phyloP scores from a whole-genome alignment of 208 protist species.

The Polymyxa betae region DNA sequence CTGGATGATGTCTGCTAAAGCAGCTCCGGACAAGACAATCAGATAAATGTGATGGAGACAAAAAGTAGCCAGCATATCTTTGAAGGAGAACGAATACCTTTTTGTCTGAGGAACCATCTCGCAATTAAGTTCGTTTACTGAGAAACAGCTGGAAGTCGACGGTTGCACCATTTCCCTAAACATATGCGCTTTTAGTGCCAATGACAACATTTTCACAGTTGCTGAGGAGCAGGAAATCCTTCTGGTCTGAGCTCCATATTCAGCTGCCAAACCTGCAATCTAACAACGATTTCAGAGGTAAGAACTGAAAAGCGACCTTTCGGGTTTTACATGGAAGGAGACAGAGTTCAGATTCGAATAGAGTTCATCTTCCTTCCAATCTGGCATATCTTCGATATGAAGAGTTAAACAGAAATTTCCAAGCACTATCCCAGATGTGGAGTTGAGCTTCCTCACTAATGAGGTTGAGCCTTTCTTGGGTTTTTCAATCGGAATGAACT shows the following conservation, averaged over 20 bases:
- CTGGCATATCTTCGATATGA: background rate
- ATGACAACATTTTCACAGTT: background rate
- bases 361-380: background rate
- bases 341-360: background rate
- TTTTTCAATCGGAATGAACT: background rate
- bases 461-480: background rate
- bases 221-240: background rate
- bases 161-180: too few species aligned
- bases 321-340: background rate
- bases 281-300: background rate
- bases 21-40: too few species aligned
- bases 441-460: background rate
- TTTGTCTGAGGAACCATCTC: too few species aligned
- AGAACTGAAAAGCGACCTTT: background rate
- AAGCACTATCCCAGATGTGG: background rate
- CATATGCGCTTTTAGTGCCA: background rate
- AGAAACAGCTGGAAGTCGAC: too few species aligned
- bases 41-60: too few species aligned
- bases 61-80: too few species aligned
- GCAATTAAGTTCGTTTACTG: too few species aligned
- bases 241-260: background rate
- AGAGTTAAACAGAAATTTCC: background rate
- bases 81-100: too few species aligned
- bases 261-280: background rate
- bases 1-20: too few species aligned